Conservation (phyloP, 2,329 filamentous ascomycete species). For the Talaromyces marneffei region DNA sequence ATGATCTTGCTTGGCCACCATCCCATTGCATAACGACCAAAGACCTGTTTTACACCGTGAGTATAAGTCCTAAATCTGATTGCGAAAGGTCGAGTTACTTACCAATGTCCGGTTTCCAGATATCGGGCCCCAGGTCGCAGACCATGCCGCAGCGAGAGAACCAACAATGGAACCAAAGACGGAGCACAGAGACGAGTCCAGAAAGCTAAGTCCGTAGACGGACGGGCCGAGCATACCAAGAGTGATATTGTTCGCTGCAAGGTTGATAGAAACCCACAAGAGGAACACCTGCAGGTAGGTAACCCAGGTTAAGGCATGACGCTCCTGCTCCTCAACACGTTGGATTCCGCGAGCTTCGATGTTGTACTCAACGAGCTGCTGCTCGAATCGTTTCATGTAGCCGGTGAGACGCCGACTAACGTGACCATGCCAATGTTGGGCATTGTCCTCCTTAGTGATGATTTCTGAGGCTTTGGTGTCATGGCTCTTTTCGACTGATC, state of each 20-base stretch:
- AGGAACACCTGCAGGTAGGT: slow-evolving; percentile 53
- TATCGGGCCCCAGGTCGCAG: slow-evolving; percentile 56
- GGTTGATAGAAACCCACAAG: slow-evolving; percentile 58
- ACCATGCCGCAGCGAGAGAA: slow-evolving; percentile 52
- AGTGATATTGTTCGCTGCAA: slow-evolving; percentile 59
- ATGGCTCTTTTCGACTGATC: slow-evolving; percentile 16
- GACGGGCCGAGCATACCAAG: slow-evolving; percentile 59
- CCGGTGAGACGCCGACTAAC: slow-evolving; percentile 25
- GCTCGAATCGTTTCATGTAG: slow-evolving; percentile 33
- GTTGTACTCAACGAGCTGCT: slow-evolving; percentile 38
- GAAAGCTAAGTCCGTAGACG: slow-evolving; percentile 54
- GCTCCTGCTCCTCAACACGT: slow-evolving; percentile 51
- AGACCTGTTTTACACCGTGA: slow-evolving; percentile 34
- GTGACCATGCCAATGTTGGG: slow-evolving; percentile 13
- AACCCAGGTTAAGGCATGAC: slow-evolving; percentile 47
- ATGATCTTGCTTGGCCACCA: slow-evolving; percentile 62
- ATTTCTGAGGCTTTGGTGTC: slow-evolving; percentile 10
- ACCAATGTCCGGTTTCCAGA: slow-evolving; percentile 59
- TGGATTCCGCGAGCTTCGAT: slow-evolving; percentile 57
- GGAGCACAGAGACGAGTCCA: slow-evolving; percentile 51
- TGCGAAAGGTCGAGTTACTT: slow-evolving; percentile 11
- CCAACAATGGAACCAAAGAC: slow-evolving; percentile 55
- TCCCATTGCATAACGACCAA: slow-evolving; percentile 58
- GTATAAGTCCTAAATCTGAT: not conserved
- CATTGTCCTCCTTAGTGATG: slow-evolving; percentile 8